Conservation (phyloP, 1,284 basidiomycete genomes). For the Ganoderma leucocontextum region DNA sequence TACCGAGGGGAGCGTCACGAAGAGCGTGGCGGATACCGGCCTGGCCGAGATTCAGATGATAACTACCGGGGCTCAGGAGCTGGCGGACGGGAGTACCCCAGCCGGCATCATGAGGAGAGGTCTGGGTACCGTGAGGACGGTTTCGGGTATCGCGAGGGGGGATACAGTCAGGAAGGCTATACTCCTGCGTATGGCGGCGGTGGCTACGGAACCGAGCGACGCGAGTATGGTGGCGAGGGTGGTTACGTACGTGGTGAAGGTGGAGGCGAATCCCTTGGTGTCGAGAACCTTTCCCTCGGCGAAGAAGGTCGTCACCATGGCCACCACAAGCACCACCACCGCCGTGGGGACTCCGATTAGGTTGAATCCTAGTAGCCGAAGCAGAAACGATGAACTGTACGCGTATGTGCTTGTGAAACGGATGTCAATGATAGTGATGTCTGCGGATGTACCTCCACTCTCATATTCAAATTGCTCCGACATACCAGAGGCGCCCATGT, state of each 20-base stretch:
- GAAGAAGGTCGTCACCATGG: slow-evolving; percentile 28
- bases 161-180: slow-evolving; percentile 18
- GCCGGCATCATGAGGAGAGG: slow-evolving; percentile 1
- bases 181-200: slow-evolving; percentile 23
- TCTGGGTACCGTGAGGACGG: neutral
- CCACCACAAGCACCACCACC: slow-evolving; percentile 23
- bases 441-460: neutral
- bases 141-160: slow-evolving; percentile 3
- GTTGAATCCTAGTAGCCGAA: neutral
- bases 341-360: slow-evolving; percentile 23
- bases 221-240: slow-evolving; percentile 16
- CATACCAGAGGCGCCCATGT: neutral
- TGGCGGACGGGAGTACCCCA: slow-evolving; percentile 23
- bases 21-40: slow-evolving; percentile 20
- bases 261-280: slow-evolving; percentile 37
- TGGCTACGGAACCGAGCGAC: slow-evolving; percentile 3
- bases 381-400: neutral
- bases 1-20: slow-evolving; percentile 18
- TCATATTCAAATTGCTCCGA: neutral
- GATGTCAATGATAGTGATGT: neutral
- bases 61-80: slow-evolving; percentile 11
- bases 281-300: slow-evolving; percentile 37
- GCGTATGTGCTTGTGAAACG: neutral
- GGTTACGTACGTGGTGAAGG: slow-evolving; percentile 21
- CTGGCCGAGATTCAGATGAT: slow-evolving; percentile 21